These are phyloP conservation scores for Aegilops umbellulata DNA, from an alignment of 176 grass and related monocot genomes.

Conservation along the genomic window DNA sequence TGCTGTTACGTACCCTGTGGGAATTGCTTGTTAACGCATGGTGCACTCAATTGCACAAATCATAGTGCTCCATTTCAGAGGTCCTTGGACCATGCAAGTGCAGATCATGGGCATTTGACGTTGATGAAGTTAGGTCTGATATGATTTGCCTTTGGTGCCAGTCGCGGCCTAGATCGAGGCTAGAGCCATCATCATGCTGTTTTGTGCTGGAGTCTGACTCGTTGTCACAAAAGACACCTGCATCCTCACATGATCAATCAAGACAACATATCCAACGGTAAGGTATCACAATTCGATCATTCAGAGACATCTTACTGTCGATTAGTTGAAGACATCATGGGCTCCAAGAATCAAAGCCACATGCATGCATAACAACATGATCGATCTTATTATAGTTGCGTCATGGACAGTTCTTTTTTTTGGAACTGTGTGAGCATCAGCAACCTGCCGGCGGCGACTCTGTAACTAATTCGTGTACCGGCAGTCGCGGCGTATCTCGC, in stretches of 20 bases:
- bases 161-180: background rate
- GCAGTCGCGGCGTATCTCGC: slow-evolving; percentile 77
- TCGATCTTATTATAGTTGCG: background rate
- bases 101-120: background rate
- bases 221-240: background rate
- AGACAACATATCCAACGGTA: background rate
- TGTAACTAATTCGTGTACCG: slow-evolving; percentile 29
- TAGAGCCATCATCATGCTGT: background rate
- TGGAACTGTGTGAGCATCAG: background rate
- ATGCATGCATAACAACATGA: background rate
- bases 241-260: background rate
- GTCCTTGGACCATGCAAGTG: background rate
- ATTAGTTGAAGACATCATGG: background rate
- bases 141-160: background rate
- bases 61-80: background rate
- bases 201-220: background rate
- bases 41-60: background rate
- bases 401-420: background rate
- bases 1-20: background rate
- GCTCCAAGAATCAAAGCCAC: background rate
- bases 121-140: background rate
- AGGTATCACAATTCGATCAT: background rate
- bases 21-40: slow-evolving; percentile 14
- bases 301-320: background rate
- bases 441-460: background rate